phyloP scores from a whole-genome alignment of 441 rosid genomes.

The Heliophila coronopifolia region DNA sequence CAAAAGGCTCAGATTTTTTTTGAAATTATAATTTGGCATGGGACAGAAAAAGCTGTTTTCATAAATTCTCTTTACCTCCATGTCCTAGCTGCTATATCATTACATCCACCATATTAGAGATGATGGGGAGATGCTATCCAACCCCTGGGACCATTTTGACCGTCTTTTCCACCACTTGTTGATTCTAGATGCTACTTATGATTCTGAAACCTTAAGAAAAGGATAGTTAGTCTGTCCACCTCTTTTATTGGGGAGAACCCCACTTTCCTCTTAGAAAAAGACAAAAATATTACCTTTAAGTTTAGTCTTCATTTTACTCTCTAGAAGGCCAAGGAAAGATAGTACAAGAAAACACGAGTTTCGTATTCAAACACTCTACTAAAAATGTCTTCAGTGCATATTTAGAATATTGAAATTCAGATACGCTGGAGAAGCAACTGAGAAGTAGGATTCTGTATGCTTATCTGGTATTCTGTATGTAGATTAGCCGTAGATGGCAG shows the following conservation, averaged over 20 bases:
- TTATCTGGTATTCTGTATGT: neutral
- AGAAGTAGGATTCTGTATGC: neutral
- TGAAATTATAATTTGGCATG: constrained; percentile 8
- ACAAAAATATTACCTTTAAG: constrained; percentile 3
- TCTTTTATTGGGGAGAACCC: constrained; percentile 24
- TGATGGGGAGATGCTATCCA: constrained; percentile 24
- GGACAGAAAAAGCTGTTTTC: constrained; percentile 15
- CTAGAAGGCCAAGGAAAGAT: neutral
- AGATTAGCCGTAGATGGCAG: neutral
- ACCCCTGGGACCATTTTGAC: constrained; percentile 31
- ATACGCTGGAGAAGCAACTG: constrained; percentile 2
- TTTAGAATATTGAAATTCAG: neutral
- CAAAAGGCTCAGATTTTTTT: neutral
- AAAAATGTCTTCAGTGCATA: neutral
- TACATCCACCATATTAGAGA: constrained; percentile 21
- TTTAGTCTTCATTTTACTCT: constrained; percentile 6
- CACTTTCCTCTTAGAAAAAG: constrained; percentile 17
- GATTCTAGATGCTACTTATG: constrained; percentile 17
- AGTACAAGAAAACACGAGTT: neutral
- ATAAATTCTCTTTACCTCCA: constrained; percentile 3
- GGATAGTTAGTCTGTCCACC: constrained; percentile 11
- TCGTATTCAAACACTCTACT: neutral
- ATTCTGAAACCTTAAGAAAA: constrained; percentile 9
- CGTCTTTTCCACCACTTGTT: constrained; percentile 20
- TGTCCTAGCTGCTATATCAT: constrained; percentile 19